Base-by-base conservation (phyloP, 176 grass and related monocot species). In the Typha latifolia region DNA sequence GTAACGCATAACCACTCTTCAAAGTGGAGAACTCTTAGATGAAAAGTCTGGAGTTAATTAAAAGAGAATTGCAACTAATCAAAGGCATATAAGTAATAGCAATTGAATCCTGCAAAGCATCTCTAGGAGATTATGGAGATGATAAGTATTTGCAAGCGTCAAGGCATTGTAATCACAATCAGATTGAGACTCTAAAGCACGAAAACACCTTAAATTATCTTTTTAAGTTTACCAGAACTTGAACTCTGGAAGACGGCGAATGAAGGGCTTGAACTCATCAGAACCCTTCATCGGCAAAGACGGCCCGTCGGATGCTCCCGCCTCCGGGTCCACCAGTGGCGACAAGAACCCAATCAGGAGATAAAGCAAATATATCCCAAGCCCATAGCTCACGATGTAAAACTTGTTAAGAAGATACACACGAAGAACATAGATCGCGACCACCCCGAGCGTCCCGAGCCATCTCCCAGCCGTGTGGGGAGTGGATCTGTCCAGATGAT, bases 191-290 rank as follows among this genome's bases (percentile, higher is more conserved):
- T 21, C 12, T 22, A 16, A 61, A 19, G 16, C 56, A 19, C 1
- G 3, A 61, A 10, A n/a, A 20, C 22, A 61, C n/a, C 3, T 0
- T 26, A 26, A 26, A 26, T 26, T 26, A 26, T 26, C 24, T 26
- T 26, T 26, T 26, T 26, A n/a, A 19, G 56, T 61, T 5, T 73
- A 96, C 87, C 91, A 96, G 79, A 96, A 96, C 78, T 96, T 96
- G 79, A 96, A 96, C 87, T 96, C 91, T 2, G 91, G 87, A 19
- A 96, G 91, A 32, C 91, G 70, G 68, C 91, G 71, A 96, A 26
- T 91, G 80, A 96, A 96, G 14, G 91, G 91, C 81, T 83, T 96
- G 76, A 96, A 96, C 80, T 96, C 91, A 74, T 96, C 91, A 0
- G 91, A 91, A 4, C 91, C 91, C 67, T 82, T 81, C 14, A 74